Evolutionary conservation across 257 asterid genomes (phyloP).

Genomic region (Rhazya stricta): DNA sequence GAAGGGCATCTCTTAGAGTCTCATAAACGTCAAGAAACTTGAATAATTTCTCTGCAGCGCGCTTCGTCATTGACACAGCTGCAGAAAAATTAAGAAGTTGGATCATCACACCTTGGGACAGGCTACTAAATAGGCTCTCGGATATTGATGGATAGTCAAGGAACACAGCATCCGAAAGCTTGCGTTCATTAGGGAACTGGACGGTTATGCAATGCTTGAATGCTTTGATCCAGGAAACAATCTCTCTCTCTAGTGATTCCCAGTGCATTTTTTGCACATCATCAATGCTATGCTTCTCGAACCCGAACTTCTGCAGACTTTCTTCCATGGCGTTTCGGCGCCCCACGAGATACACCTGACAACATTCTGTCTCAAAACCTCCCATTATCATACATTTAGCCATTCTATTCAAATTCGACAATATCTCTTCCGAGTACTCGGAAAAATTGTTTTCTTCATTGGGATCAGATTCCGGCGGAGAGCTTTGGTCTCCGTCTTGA

Average conservation of each 20-base stretch:
- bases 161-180: constrained; percentile 44
- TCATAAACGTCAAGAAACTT: constrained; percentile 72
- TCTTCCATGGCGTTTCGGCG: constrained; percentile 64
- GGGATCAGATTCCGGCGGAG: constrained; percentile 21
- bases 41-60: constrained; percentile 74
- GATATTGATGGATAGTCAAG: constrained; percentile 30
- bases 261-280: constrained; percentile 72
- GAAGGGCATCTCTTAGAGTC: constrained; percentile 42
- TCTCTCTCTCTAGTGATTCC: constrained; percentile 71
- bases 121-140: constrained; percentile 30
- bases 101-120: constrained; percentile 29
- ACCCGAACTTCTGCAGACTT: constrained; percentile 44
- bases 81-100: constrained; percentile 68
- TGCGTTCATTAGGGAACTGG: constrained; percentile 42
- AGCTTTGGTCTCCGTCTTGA: constrained; percentile 24
- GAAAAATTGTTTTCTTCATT: constrained; percentile 25
- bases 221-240: constrained; percentile 51
- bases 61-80: constrained; percentile 59
- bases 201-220: constrained; percentile 38
- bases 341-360: constrained; percentile 46
- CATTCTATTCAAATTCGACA: constrained; percentile 31
- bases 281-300: constrained; percentile 66
- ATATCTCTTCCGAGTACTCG: constrained; percentile 44
- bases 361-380: constrained; percentile 67
- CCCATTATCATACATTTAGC: constrained; percentile 47